Evolutionary conservation across 2,329 filamentous ascomycete species (phyloP).

Genomic region (Pyricularia sp.): DNA sequence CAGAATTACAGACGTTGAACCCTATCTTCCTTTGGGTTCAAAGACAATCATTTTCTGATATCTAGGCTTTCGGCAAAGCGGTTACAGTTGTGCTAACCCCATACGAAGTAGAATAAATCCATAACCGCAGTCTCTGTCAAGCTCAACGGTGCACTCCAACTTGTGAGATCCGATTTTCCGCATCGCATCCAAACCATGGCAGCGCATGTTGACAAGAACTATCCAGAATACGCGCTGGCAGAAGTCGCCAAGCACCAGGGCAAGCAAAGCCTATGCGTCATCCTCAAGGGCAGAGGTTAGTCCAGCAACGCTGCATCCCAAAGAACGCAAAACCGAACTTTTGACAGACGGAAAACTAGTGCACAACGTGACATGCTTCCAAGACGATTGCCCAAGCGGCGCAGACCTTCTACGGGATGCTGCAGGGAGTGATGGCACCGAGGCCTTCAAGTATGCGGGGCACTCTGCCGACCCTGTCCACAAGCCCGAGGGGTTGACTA

Average conservation of each 20-base stretch:
- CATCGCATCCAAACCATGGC: not conserved
- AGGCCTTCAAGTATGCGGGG: not conserved
- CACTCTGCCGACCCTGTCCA: not conserved
- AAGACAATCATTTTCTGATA: too few species aligned
- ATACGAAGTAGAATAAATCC: too few species aligned
- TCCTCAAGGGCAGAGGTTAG: not conserved
- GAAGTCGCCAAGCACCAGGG: not conserved
- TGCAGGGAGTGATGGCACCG: not conserved
- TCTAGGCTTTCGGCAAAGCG: too few species aligned
- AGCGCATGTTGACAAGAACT: not conserved
- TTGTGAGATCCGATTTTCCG: too few species aligned
- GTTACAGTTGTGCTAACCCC: too few species aligned
- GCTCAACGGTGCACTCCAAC: too few species aligned
- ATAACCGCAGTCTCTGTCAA: too few species aligned
- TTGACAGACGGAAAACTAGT: not conserved
- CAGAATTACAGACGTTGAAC: too few species aligned
- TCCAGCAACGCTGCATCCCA: too few species aligned
- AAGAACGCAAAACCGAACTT: not conserved
- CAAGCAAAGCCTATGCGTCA: not conserved
- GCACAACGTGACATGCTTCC: not conserved
- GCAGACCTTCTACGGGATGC: not conserved
- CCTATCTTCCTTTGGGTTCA: too few species aligned
- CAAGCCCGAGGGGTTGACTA: not conserved
- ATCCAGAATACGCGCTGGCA: not conserved
- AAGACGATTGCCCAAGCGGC: not conserved